Base-by-base conservation (phyloP, 805 yeast genomes). In the Priceomyces carsonii region DNA sequence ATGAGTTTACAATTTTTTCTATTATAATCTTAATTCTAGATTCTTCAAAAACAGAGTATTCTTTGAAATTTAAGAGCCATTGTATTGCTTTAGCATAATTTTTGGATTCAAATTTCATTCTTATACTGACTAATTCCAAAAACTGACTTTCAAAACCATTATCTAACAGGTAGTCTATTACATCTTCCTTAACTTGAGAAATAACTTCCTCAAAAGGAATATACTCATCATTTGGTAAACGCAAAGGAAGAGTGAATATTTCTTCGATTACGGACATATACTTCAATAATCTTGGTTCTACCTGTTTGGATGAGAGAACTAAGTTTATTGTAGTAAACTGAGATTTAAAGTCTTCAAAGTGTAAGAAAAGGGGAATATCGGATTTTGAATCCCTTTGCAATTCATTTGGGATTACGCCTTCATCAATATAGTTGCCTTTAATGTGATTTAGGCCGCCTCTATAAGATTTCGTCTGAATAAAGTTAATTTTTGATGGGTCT, bases 121-220 rank as follows among this genome's bases (percentile, higher is more conserved):
- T 75, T 8, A 89, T 67, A 38, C 74, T 68, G 24, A 87, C 57
- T 17, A 83, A 54, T 51, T 93, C 97, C 10, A 78, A 77, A 49
- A 82, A 80, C 40, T 72, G 74, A 26, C 76, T 74, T 19, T 75
- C 73, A 40, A 77, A 73, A 2, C 89, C 82, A 27, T 71, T 71
- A 20, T 74, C 70, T 16, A 87, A 66, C 9, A 66, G 63, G 29
- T 76, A 70, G 21, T 75, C 77, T 16, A 90, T 65, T 6, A 93
- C 77, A 45, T 90, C 97, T 19, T 79, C 71, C 50, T 87, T 85
- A 26, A 89, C 57, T 18, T 74, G 71, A 13, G 82, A 68, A 6
- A 88, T 81, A n/a, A 89, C 96, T 29, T 80, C 75, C 37, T 89
- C 95, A 51, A 73, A 85, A 1, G 85, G 75, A 14, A 81, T 63